Base-by-base conservation (phyloP, 2,329 filamentous ascomycete species). In the Didymella sp. region DNA sequence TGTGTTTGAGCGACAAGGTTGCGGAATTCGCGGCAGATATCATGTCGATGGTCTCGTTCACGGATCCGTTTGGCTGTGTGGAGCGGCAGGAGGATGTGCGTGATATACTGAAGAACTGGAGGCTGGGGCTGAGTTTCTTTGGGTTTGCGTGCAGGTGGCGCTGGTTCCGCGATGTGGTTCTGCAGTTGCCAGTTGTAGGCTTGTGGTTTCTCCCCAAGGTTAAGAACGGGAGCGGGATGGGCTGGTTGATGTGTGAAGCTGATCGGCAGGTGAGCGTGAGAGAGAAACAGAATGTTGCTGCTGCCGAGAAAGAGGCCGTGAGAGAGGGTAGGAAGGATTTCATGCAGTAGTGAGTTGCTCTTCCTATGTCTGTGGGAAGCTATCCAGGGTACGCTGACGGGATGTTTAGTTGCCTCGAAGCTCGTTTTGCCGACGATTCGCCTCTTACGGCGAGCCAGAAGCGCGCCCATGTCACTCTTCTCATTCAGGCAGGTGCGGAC, bases 11-110 rank as follows among this genome's bases (percentile, higher is more conserved):
- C 11, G 72, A 78, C 55, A 78, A 76, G 50, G 67, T 76, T 4
- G 74, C 75, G 17, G 70, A 78, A 54, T 79, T 78, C 56, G 76
- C 77, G 2, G 75, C 76, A 4, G 78, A 80, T 43, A 73, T 78
- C 37, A 76, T 80, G 71, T 75, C 73, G 7, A 74, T 76, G 68
- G 67, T 79, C 8, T 70, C 69, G 2, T 79, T 80, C 56, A 67
- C 62, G 4, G 43, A 71, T 3, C 66, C 76, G 3, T 79, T 76
- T 67, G 77, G 77, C 0, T 76, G 76, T 48, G 73, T 79, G 13
- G 51, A 68, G 57, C 76, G 77, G 42, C 69, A 74, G 51, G 69
- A 74, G 22, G 77, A 79, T 60, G 76, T 78, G 56, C 70, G 73
- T 24, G 58, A 61, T 13, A 68, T 79, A 19, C 61, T 79, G 12